Conservation (phyloP, 2,329 filamentous ascomycete genomes). For the Phialophora macrospora region DNA sequence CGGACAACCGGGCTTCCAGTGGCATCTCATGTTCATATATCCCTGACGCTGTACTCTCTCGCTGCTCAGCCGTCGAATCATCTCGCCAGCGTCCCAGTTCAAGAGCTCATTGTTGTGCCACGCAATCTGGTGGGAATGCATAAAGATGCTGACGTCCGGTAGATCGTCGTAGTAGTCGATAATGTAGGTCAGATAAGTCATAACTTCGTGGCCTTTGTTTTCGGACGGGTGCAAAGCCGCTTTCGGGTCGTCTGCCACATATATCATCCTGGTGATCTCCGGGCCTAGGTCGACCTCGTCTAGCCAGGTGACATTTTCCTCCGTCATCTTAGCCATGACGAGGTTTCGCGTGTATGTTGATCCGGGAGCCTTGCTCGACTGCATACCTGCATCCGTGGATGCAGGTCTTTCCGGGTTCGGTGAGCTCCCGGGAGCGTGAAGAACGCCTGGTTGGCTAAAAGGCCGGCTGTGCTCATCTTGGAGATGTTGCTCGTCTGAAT, state of each 20-base stretch:
- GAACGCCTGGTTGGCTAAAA: slow-evolving; percentile 12
- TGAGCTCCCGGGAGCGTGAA: slow-evolving; percentile 13
- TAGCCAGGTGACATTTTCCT: slow-evolving; percentile 54
- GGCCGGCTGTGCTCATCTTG: slow-evolving; percentile 12
- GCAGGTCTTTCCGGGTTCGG: slow-evolving; percentile 35
- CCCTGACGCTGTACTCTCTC: slow-evolving; percentile 58
- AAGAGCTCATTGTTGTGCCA: slow-evolving; percentile 66
- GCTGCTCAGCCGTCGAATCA: slow-evolving; percentile 57
- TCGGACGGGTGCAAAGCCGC: slow-evolving; percentile 58
- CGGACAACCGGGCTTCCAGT: slow-evolving; percentile 63
- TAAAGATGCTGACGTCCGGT: slow-evolving; percentile 64
- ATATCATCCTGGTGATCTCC: slow-evolving; percentile 55
- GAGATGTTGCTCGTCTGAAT: slow-evolving; percentile 16
- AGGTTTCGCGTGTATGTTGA: slow-evolving; percentile 60
- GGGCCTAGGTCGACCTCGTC: slow-evolving; percentile 52
- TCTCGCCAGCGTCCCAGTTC: slow-evolving; percentile 56
- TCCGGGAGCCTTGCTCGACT: slow-evolving; percentile 48
- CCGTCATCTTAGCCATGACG: slow-evolving; percentile 59
- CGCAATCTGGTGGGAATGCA: slow-evolving; percentile 61
- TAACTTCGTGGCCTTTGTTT: slow-evolving; percentile 67
- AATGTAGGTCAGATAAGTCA: slow-evolving; percentile 66
- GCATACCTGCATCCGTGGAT: background rate
- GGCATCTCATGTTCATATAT: slow-evolving; percentile 66
- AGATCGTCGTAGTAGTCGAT: slow-evolving; percentile 66
- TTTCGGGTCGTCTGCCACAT: slow-evolving; percentile 58